Evolutionary conservation across 306 rosid species (phyloP).

Genomic region (Medicago lupulina): DNA sequence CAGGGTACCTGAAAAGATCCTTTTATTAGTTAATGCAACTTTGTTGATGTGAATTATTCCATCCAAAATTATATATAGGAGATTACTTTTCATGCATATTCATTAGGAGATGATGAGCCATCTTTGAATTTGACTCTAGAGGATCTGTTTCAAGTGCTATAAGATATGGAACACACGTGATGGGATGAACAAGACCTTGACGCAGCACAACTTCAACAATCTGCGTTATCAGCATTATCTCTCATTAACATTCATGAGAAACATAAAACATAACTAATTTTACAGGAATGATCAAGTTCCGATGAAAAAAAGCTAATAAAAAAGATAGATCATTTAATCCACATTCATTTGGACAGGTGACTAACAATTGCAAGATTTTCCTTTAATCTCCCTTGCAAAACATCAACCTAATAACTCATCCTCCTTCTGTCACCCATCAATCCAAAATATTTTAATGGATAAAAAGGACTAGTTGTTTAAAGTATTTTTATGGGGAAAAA

Average conservation of each 20-base stretch:
- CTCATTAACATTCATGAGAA: constrained; percentile 15
- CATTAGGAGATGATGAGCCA: constrained; percentile 96
- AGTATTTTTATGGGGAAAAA: neutral
- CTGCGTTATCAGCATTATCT: constrained; percentile 54
- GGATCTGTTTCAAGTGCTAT: constrained; percentile 99
- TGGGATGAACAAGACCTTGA: constrained; percentile 99
- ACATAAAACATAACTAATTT: constrained; percentile 12
- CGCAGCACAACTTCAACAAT: constrained; percentile 96
- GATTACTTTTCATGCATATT: constrained; percentile 95
- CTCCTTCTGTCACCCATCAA: constrained; percentile 17
- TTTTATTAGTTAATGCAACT: constrained; percentile 44
- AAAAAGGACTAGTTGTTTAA: neutral
- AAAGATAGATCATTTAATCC: constrained; percentile 27
- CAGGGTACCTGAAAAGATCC: constrained; percentile 84
- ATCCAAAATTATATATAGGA: constrained; percentile 27
- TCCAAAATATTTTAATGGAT: constrained; percentile 16
- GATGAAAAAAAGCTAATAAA: constrained; percentile 2
- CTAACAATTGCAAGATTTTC: constrained; percentile 9
- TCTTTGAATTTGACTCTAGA: constrained; percentile 73
- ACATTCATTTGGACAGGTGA: constrained; percentile 11
- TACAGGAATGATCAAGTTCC: constrained; percentile 11
- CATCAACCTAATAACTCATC: constrained; percentile 26
- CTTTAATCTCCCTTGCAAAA: constrained; percentile 12
- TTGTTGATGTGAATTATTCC: constrained; percentile 20
- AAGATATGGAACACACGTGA: constrained; percentile 95